Conservation (phyloP, 2,329 filamentous ascomycete species). For the Colletotrichum sidae region DNA sequence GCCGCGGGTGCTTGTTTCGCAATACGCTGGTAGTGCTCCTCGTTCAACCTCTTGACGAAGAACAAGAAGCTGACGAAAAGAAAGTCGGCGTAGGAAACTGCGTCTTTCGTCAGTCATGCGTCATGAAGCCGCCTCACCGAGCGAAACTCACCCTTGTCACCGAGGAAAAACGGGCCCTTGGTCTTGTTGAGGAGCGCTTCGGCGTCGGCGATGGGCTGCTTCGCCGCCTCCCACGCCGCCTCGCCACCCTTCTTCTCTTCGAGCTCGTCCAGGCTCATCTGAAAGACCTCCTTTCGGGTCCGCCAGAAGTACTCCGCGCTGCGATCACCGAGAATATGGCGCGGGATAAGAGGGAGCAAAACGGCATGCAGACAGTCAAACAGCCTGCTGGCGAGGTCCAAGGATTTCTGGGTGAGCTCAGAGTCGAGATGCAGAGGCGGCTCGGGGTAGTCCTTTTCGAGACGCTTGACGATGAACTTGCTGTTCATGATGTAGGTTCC, state of each 20-base stretch:
- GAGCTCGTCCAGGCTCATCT: constrained; percentile 65
- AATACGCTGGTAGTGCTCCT: constrained; percentile 52
- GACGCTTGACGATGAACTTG: constrained; percentile 64
- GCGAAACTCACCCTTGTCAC: constrained; percentile 56
- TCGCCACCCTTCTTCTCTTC: constrained; percentile 61
- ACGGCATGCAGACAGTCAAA: constrained; percentile 51
- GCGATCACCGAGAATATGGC: constrained; percentile 60
- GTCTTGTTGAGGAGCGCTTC: constrained; percentile 65
- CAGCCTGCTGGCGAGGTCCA: constrained; percentile 50
- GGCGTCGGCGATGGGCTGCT: constrained; percentile 48
- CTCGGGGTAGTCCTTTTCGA: constrained; percentile 70
- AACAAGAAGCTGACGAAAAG: constrained; percentile 63
- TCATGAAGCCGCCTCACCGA: too few species aligned
- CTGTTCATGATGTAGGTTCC: constrained; percentile 75
- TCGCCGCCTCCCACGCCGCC: constrained; percentile 58
- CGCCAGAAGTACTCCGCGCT: constrained; percentile 66
- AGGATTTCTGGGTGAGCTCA: constrained; percentile 58
- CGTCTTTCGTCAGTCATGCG: not conserved
- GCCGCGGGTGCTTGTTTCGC: constrained; percentile 41
- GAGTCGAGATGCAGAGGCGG: constrained; percentile 70
- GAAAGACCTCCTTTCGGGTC: constrained; percentile 61
- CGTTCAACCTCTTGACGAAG: constrained; percentile 52
- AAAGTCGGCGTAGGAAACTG: constrained; percentile 65
- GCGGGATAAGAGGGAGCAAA: constrained; percentile 61
- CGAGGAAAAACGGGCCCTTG: constrained; percentile 71